phyloP scores from a whole-genome alignment of 768 basidiomycete genomes.

The Mycena rebaudengoi region DNA sequence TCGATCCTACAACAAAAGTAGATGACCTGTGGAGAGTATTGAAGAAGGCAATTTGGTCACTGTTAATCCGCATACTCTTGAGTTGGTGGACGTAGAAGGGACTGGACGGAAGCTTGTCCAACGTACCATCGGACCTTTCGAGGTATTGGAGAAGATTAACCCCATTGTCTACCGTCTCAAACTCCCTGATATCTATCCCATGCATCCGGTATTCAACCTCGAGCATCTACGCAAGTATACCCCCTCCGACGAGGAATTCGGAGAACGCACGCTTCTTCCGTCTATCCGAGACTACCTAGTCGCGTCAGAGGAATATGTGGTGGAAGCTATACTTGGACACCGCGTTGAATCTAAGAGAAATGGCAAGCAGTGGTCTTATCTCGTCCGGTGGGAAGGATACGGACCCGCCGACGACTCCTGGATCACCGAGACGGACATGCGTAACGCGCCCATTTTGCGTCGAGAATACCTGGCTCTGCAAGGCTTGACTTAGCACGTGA shows the following conservation, averaged over 20 bases:
- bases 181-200: constrained; percentile 28
- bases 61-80: constrained; percentile 31
- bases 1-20: constrained; percentile 24
- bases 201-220: constrained; percentile 31
- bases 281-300: neutral
- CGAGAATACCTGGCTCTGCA: no score
- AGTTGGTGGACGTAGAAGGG: constrained; percentile 30
- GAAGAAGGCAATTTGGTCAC: constrained; percentile 21
- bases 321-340: neutral
- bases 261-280: neutral
- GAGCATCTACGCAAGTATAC: constrained; percentile 26
- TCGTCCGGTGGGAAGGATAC: neutral
- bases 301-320: neutral
- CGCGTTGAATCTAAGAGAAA: neutral
- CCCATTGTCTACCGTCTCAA: constrained; percentile 27
- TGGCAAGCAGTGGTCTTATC: neutral
- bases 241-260: neutral
- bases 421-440: no score
- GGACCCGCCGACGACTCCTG: constrained; percentile 9
- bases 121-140: no score
- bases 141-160: constrained; percentile 30
- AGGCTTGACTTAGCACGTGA: no score
- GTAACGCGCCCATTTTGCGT: no score
- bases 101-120: constrained; percentile 33
- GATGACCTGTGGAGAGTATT: constrained; percentile 4